Evolutionary conservation across 495 filamentous ascomycete species (phyloP).

Genomic region (Parachaetomium inaequale): DNA sequence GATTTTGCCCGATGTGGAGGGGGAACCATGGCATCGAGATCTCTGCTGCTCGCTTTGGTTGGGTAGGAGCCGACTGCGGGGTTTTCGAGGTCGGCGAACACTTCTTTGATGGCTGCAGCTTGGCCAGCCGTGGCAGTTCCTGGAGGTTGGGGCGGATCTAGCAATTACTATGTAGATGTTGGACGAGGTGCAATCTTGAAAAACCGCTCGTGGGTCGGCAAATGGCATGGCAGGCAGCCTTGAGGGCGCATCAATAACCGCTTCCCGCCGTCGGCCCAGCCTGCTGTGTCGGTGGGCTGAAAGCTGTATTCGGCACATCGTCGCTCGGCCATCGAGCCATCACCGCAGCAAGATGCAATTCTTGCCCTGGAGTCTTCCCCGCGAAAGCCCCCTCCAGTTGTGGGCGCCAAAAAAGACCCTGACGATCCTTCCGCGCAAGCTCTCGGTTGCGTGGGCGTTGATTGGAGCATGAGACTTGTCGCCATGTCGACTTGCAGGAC

Average conservation of each 20-base stretch:
- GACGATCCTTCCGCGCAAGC: background rate
- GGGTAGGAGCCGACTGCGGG: constrained; percentile 6
- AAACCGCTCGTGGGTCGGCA: background rate
- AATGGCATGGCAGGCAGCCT: background rate
- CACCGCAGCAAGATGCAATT: background rate
- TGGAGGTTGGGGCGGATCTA: background rate
- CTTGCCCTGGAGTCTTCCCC: background rate
- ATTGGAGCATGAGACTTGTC: background rate
- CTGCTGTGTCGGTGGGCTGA: background rate
- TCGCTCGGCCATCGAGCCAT: background rate
- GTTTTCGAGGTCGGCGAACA: constrained; percentile 10
- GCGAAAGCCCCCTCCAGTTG: background rate
- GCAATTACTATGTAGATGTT: background rate
- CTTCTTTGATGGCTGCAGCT: background rate
- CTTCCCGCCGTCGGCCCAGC: background rate
- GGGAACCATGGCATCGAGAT: background rate
- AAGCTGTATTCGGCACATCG: background rate
- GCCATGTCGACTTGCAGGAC: constrained; percentile 1
- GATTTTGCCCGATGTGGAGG: background rate
- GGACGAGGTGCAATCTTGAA: no score
- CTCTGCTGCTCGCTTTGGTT: constrained; percentile 1
- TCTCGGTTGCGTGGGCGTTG: background rate
- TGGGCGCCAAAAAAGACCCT: constrained; percentile 10
- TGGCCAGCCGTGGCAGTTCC: background rate
- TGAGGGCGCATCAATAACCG: background rate